Evolutionary conservation across 176 grass and related monocot species (phyloP), one percentile per base, ranked within the genome.

Genomic region (Themeda triandra): DNA sequence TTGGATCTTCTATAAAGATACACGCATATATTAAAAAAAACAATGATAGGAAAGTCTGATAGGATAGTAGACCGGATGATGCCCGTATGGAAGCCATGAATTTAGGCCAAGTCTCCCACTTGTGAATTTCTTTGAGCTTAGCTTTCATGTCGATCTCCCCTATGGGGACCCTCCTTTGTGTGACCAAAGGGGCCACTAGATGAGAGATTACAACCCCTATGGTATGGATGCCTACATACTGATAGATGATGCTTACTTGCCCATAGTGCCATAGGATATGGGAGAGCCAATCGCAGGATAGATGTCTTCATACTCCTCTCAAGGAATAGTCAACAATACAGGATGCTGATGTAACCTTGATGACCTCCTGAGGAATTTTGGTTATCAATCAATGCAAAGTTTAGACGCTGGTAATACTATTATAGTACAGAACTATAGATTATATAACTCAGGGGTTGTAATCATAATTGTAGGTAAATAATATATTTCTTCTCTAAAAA

Each of bases 91-190:
- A 12, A 48, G 15, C 23, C 63, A 23, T 69, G 27, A 41, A 13
- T 66, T 45, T 6, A 31, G 18, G 4, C 11, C 19, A 21, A 8
- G n/a, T 13, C 59, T 59, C 4, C 35, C 25, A 63, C 75, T 77
- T 80, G 78, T 71, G 27, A 79, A 66, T 79, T 84, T 67, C 35
- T 54, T 73, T 66, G 21, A 10, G 63, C 8, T 49, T 85, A 85
- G 73, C 71, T 89, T 86, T 89, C 88, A 72, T 65, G 83, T 86
- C 83, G 27, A 82, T 72, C 78, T 89, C 78, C 15, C 39, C 49
- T 3, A 2, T 71, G 59, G 82, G 71, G 71, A 41, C 25, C 71
- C 66, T 79, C 51, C 25, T 76, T 74, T 58, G 42, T 66, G 76
- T 81, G 81, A 45, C 63, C 51, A 58, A 64, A 77, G 66, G 83